Base-by-base conservation (phyloP, 2,329 filamentous ascomycete genomes). In the Madurella fahalii region DNA sequence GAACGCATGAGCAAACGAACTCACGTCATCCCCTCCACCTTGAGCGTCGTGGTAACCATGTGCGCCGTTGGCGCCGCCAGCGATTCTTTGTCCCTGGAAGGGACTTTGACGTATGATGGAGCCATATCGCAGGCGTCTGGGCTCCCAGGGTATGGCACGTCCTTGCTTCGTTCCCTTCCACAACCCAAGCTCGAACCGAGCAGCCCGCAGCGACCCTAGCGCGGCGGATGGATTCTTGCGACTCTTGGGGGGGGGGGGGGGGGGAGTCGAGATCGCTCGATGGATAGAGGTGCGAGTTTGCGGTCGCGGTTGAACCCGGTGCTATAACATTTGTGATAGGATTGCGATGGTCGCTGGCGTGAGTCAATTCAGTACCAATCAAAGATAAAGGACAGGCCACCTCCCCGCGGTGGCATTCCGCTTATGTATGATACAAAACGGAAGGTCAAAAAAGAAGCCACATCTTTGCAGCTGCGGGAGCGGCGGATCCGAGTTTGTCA, bases 41-140 rank as follows among this genome's bases (percentile, higher is more conserved):
- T 89, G 57, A 99, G 74, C 17, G 92, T 96, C 32, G 94, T 97
- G 12, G 89, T 95, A 40, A 90, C 90, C 84, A 95, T 87, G 68
- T 86, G 84, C 57, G 80, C 74, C 37, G 79, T 77, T 32, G 71
- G 67, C 50, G 69, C 68, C 31, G 64, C 66, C 17, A 74, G 63
- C 13, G 67, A 68, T 34, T 66, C 63, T 37, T 58, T 57, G 43
- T 73, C 75, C 69, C 69, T 69, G 44, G 70, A 63, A 30, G 78
- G 76, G 54, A 83, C 70, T 54, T 73, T 69, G 58, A 78, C 77
- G 56, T 77, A 70, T 54, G 74, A 59, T 31, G 79, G 78, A 51
- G 79, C 78, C 81, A 83, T 83, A 25, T 5, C 56, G 39, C 39
- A 5, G 25, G 17, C 7, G 12, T 39, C 30, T 8, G 16, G 34